Evolutionary conservation across 2,329 filamentous ascomycete genomes (phyloP).

Genomic region (Fusarium hainanense): DNA sequence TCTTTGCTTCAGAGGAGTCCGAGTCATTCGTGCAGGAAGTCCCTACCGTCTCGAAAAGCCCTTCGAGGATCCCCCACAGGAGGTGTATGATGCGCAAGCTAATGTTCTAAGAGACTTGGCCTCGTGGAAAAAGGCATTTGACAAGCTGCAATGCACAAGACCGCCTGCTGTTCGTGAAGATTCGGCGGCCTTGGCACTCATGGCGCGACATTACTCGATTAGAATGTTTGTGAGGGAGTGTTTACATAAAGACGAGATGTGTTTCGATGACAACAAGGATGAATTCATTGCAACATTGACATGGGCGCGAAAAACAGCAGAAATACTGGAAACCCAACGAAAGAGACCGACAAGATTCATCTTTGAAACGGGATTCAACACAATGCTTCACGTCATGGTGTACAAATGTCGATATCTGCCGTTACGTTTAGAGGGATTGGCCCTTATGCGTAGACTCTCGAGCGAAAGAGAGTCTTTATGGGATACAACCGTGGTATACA

Average conservation of each 20-base stretch:
- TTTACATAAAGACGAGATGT: conserved; percentile 48
- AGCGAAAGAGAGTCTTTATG: conserved; percentile 52
- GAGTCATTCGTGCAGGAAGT: conserved; percentile 48
- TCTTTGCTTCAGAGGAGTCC: conserved; percentile 44
- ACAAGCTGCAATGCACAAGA: conserved; percentile 2
- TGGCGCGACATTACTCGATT: conserved; percentile 48
- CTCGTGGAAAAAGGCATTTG: conserved; percentile 48
- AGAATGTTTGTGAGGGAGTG: conserved; percentile 51
- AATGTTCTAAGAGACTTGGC: conserved; percentile 40
- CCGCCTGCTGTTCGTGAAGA: conserved; percentile 4
- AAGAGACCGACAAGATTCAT: conserved; percentile 47
- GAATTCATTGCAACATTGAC: conserved; percentile 49
- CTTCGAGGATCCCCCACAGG: conserved; percentile 15
- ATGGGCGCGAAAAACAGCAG: conserved; percentile 36
- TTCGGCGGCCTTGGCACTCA: conserved; percentile 38
- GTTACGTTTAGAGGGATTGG: conserved; percentile 51
- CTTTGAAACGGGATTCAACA: conserved; percentile 56
- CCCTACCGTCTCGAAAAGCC: conserved; percentile 40
- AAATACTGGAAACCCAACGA: background rate
- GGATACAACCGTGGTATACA: conserved; percentile 50
- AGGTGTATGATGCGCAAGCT: conserved; percentile 40
- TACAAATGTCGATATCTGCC: conserved; percentile 54
- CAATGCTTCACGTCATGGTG: conserved; percentile 53
- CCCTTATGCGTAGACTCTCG: conserved; percentile 47
- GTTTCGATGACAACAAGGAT: conserved; percentile 49